phyloP scores from a whole-genome alignment of 495 filamentous ascomycete genomes.

The Aspergillus cristatus region DNA sequence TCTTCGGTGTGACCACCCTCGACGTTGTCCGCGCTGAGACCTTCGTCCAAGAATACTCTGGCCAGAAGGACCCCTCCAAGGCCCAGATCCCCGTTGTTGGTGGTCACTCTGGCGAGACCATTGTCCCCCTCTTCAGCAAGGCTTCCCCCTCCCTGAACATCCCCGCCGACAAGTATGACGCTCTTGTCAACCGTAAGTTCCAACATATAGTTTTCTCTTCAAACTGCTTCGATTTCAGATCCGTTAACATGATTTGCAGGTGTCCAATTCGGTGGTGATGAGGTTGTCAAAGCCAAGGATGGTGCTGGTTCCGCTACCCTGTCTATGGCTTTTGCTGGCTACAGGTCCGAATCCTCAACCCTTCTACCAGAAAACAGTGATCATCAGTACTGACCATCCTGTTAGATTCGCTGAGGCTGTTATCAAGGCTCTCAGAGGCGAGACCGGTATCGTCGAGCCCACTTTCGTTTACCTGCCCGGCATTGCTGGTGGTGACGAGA shows the following conservation, averaged over 20 bases:
- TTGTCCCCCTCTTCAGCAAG: slow-evolving; percentile 94
- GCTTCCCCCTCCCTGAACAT: slow-evolving; percentile 70
- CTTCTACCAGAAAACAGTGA: not conserved
- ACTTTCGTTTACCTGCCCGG: slow-evolving; percentile 91
- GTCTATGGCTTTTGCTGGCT: slow-evolving; percentile 96
- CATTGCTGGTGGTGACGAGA: slow-evolving; percentile 74
- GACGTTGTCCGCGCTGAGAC: slow-evolving; percentile 98
- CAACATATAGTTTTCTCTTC: not conserved
- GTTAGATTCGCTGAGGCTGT: slow-evolving; percentile 82
- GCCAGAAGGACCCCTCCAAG: slow-evolving; percentile 71
- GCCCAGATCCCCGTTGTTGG: slow-evolving; percentile 86
- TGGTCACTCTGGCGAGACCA: slow-evolving; percentile 95
- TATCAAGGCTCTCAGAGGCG: slow-evolving; percentile 76
- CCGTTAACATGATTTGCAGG: slow-evolving; percentile 32
- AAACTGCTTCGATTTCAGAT: not conserved
- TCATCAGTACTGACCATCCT: slow-evolving; percentile 19
- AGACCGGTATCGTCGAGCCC: slow-evolving; percentile 87
- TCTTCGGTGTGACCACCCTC: slow-evolving; percentile 96
- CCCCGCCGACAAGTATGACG: slow-evolving; percentile 76
- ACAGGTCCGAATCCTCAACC: slow-evolving; percentile 49
- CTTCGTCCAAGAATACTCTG: slow-evolving; percentile 79
- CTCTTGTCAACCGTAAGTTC: slow-evolving; percentile 69
- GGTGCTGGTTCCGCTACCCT: slow-evolving; percentile 91
- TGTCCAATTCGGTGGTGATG: slow-evolving; percentile 96
- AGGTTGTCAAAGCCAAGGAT: slow-evolving; percentile 97